These are phyloP conservation scores for Alloteropsis semialata DNA, from an alignment of 176 grass and related monocot genomes.

Conservation along the genomic window DNA sequence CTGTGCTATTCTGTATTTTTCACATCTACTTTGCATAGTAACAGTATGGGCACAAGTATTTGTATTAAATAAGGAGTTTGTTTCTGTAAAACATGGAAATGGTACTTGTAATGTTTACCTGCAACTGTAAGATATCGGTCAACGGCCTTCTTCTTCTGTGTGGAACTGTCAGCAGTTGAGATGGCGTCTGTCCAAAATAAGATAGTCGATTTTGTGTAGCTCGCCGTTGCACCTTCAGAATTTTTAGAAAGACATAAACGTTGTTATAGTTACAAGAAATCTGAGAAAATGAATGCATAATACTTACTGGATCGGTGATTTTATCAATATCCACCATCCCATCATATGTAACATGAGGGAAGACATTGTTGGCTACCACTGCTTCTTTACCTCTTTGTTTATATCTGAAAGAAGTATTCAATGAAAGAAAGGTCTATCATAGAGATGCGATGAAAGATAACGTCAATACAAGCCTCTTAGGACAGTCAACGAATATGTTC, in stretches of 20 bases:
- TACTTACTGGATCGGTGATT: slow-evolving; percentile 85
- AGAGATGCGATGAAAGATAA: slow-evolving; percentile 20
- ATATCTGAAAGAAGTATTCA: slow-evolving; percentile 63
- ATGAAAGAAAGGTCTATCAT: background rate
- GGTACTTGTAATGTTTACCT: slow-evolving; percentile 48
- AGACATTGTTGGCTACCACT: slow-evolving; percentile 84
- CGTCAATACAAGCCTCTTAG: slow-evolving; percentile 21
- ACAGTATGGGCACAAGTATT: slow-evolving; percentile 12
- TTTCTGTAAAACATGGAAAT: slow-evolving; percentile 1
- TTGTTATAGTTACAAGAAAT: slow-evolving; percentile 22
- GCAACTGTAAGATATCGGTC: slow-evolving; percentile 73
- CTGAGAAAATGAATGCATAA: background rate
- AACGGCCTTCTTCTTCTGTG: slow-evolving; percentile 69
- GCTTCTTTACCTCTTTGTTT: slow-evolving; percentile 98
- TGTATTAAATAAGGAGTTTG: background rate
- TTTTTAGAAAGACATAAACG: slow-evolving; percentile 34
- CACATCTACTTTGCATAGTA: slow-evolving; percentile 3
- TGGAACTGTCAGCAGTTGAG: slow-evolving; percentile 73
- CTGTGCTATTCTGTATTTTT: background rate
- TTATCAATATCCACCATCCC: slow-evolving; percentile 92
- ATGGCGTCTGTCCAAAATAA: slow-evolving; percentile 95
- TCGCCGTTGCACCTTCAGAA: slow-evolving; percentile 71
- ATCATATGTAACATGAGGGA: slow-evolving; percentile 87
- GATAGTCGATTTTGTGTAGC: slow-evolving; percentile 83
- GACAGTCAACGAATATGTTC: slow-evolving; percentile 7